These are phyloP conservation scores for Cladorrhinum sp. DNA, from an alignment of 2,329 filamentous ascomycete genomes.

Conservation along the genomic window DNA sequence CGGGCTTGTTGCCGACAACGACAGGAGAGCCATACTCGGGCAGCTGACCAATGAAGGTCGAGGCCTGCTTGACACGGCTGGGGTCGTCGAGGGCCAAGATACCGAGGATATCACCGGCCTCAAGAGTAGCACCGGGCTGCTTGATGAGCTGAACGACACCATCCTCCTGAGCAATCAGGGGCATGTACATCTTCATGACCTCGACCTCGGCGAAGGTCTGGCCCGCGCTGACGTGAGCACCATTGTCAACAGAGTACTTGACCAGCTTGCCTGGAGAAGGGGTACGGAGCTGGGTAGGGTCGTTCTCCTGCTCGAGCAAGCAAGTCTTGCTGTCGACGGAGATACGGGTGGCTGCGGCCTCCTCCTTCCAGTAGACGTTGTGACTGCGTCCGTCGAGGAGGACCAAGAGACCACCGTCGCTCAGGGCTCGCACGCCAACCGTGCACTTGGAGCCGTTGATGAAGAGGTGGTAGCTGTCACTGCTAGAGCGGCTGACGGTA, in stretches of 20 bases:
- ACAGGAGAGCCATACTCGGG: slow-evolving; percentile 83
- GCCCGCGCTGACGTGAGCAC: slow-evolving; percentile 85
- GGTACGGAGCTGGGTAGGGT: slow-evolving; percentile 92
- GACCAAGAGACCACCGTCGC: slow-evolving; percentile 89
- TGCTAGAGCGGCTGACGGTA: slow-evolving; percentile 86
- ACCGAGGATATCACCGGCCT: slow-evolving; percentile 97
- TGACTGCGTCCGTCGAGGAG: slow-evolving; percentile 89
- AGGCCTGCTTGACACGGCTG: slow-evolving; percentile 91
- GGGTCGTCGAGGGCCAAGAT: slow-evolving; percentile 95
- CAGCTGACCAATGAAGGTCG: slow-evolving; percentile 88
- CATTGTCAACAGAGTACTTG: slow-evolving; percentile 95
- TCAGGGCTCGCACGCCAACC: slow-evolving; percentile 86
- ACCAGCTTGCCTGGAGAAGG: slow-evolving; percentile 96
- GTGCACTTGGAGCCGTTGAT: slow-evolving; percentile 98
- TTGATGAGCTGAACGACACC: slow-evolving; percentile 98
- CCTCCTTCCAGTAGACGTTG: slow-evolving; percentile 99
- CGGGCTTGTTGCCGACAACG: slow-evolving; percentile 84
- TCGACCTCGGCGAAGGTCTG: slow-evolving; percentile 96
- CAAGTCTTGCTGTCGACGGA: slow-evolving; percentile 99
- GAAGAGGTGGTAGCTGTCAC: slow-evolving; percentile 95
- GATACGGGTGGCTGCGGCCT: slow-evolving; percentile 90
- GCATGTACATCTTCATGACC: slow-evolving; percentile 99
- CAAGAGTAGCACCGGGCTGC: slow-evolving; percentile 95
- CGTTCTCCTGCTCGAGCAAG: slow-evolving; percentile 96
- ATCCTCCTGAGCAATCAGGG: slow-evolving; percentile 88